Evolutionary conservation across 768 basidiomycete genomes (phyloP).

Genomic region (Tephrocybe sp.): DNA sequence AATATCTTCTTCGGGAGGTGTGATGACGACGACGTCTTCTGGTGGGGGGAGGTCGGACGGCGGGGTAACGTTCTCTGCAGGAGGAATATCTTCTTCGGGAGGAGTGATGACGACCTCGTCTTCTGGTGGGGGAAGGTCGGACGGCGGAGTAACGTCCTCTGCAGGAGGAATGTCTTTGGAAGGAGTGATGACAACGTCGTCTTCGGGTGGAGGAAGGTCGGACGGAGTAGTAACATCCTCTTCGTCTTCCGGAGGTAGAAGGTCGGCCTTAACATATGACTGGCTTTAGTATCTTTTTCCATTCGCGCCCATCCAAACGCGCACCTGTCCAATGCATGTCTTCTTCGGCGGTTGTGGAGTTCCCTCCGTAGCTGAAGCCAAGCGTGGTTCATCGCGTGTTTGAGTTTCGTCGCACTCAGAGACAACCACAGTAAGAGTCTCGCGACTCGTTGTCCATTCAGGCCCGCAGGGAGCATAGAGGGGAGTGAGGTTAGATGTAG

Average conservation of each 20-base stretch:
- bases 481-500: slow-evolving; percentile 16
- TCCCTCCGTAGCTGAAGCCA: slow-evolving; percentile 14
- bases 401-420: slow-evolving; percentile 22
- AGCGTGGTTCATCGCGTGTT: slow-evolving; percentile 21
- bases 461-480: slow-evolving; percentile 23
- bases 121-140: background rate
- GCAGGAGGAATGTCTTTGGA: background rate
- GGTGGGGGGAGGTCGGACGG: background rate
- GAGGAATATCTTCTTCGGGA: background rate
- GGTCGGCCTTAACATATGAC: too few species aligned
- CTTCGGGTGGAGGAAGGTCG: background rate
- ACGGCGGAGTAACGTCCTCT: background rate
- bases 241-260: background rate
- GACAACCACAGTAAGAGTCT: slow-evolving; percentile 20
- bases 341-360: background rate
- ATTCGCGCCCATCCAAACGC: too few species aligned
- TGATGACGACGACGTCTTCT: background rate
- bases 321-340: slow-evolving; percentile 11
- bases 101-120: background rate
- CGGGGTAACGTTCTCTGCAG: background rate
- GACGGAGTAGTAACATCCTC: background rate
- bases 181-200: background rate
- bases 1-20: background rate
- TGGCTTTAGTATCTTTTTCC: too few species aligned
- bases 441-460: slow-evolving; percentile 20